Evolutionary conservation across 2,329 filamentous ascomycete species (phyloP), one percentile per base, ranked within the genome.

Genomic region (Fusarium annulatum): DNA sequence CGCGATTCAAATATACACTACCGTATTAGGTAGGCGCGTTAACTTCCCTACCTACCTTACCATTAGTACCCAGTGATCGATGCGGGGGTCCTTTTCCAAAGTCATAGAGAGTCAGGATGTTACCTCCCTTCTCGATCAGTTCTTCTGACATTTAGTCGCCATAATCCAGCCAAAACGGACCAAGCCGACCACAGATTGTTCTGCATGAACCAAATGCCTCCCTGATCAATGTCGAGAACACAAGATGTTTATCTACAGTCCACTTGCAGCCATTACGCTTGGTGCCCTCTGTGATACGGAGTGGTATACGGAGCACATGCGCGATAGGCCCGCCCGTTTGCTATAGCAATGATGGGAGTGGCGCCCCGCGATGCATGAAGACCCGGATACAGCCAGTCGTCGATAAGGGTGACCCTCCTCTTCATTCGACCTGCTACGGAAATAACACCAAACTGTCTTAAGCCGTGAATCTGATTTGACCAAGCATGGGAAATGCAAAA

Each of bases 281-380:
- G 45, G 71, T 64, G 74, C 72, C 64, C 46, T 58, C 39, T 62
- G 51, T 61, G 52, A 63, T 61, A 65, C 30, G 18, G 46, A 36
- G 46, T 43, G 33, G 33, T 33, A 33, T 33, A 65, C 30, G n/a
- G 46, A 36, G 46, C 41, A 61, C 23, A 26, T 16, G 26, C 49
- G 16, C 67, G 58, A 70, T 76, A 64, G 70, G 51, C 71, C 76
- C 75, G 64, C 76, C 70, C 55, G 72, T 78, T 76, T 72, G 66
- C 66, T 75, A 74, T 69, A 69, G 67, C 67, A 52, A 78, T 78
- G 76, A 78, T 78, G 76, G 77, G 77, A 76, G 76, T 78, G 77
- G 76, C 76, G 75, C 62, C 46, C 42, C 23, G 49, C 72, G 72
- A 75, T 65, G 71, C 76, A 78, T 73, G 75, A 76, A 58, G 51